A percentile compares a stretch with the other conserved stretches of the same genome.
Conservation (phyloP, 2,329 filamentous ascomycete species). For the Paracorniculantispora psalliotae region DNA sequence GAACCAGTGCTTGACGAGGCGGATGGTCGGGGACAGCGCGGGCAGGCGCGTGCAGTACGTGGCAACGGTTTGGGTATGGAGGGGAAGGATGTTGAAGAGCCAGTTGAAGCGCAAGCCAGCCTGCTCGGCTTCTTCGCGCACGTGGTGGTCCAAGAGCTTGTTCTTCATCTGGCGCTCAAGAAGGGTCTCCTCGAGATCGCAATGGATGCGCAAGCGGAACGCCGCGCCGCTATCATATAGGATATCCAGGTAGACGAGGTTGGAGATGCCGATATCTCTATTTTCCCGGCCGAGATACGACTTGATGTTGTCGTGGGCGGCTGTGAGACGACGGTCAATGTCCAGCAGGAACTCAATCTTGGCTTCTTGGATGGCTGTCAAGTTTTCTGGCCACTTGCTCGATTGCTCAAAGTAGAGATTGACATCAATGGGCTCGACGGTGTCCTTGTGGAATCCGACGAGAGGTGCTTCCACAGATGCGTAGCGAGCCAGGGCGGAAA, state of each 20-base stretch:
- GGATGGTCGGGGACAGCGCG: conserved; percentile 74
- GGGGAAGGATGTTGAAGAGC: conserved; percentile 64
- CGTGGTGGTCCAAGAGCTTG: conserved; percentile 59
- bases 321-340: conserved; percentile 65
- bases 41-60: conserved; percentile 77
- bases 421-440: conserved; percentile 62
- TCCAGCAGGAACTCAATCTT: conserved; percentile 86
- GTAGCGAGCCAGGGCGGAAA: conserved; percentile 69
- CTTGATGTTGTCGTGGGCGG: conserved; percentile 53
- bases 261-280: conserved; percentile 60
- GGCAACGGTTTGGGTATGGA: conserved; percentile 76
- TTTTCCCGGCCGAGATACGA: conserved; percentile 80
- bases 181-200: conserved; percentile 78
- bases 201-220: conserved; percentile 83
- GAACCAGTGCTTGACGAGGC: conserved; percentile 88
- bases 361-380: conserved; percentile 85
- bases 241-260: conserved; percentile 79
- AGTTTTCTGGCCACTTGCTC: conserved; percentile 86
- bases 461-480: conserved; percentile 49
- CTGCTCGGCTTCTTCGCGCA: conserved; percentile 63
- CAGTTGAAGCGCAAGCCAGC: conserved; percentile 68
- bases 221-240: conserved; percentile 64
- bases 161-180: conserved; percentile 75
- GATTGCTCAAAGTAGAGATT: conserved; percentile 91
- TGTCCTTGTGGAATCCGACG: conserved; percentile 39